Evolutionary conservation across 495 filamentous ascomycete species (phyloP), one percentile per base, ranked within the genome.

Genomic region (Alectoria sarmentosa): DNA sequence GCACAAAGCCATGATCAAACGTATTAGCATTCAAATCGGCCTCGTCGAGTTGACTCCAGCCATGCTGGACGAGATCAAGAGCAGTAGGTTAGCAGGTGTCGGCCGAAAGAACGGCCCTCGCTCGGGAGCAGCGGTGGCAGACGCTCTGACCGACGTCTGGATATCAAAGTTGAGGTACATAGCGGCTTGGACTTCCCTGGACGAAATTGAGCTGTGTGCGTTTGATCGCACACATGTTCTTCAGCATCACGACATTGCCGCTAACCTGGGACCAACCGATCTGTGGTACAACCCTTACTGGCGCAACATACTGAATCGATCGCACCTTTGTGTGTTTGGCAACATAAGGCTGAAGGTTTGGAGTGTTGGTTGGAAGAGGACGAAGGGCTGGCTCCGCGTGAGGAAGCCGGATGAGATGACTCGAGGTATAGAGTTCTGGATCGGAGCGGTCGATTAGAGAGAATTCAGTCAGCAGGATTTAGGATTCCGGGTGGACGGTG

Each of bases 1-100:
- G n/a, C 36, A 59, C 38, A 59, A 59, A 42, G 32, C 57, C 32
- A 59, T 59, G 57, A 26, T 59, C 34, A 59, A 59, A 17, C 57
- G 57, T 30, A 19, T 59, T 26, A 41, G 57, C 3, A 23, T 39
- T 3, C 10, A 15, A 3, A 3, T 39, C 19, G 34, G n/a, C 36
- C 57, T 59, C 15, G 49, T 15, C 13, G 15, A 54, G 11, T 19
- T 54, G 28, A 54, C 1, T 2, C 26, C 28, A 32, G 13, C 26
- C 0, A 32, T 32, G 28, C 7, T 54, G 4, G 6, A 34, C 14
- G 13, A 32, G 49, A n/a, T 32, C 34, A 15, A 32, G 6, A 19
- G 14, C 14, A 17, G 14, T 2, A 30, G 4, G 2, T n/a, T 5
- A 15, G 46, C 2, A 13, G 23, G 13, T 14, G 0, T 14, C n/a